Evolutionary conservation across 495 filamentous ascomycete genomes (phyloP), one percentile per base, ranked within the genome.

Genomic region (Annulohypoxylon maeteangense): DNA sequence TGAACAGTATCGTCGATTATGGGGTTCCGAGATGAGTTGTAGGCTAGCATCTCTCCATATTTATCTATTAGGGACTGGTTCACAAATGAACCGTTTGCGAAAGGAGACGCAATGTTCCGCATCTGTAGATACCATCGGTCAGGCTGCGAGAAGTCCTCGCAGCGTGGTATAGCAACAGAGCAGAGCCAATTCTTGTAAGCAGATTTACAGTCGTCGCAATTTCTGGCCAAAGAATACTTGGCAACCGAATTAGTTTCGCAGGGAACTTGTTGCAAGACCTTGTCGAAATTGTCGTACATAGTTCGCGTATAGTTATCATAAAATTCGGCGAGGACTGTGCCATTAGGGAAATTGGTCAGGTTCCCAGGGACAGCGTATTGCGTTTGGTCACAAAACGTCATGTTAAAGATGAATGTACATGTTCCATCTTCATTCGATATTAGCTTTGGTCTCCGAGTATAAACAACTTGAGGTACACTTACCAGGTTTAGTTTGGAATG

Each of bases 131-230:
- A 91, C 0, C 77, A 2, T 23, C 62, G 57, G 1, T 83, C 79
- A 0, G 70, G 55, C 25, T 84, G 87, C 54, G 86, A 89, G 71
- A 91, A 94, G 80, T 97, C 95, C 69, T 89, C 88, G 84, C 95
- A 99, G 42, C 92, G 91, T 0, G 95, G 95, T 70, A 99, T 95
- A 12, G 87, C 90, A 34, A 98, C 94, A 51, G 92, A 88, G 82
- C 95, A 99, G 42, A 99, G 89, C 95, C 95, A 99, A 69, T 89
- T 80, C 76, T 92, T 97, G 83, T 99, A 99, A 5, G 93, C 92
- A 1, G 69, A 65, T 7, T 84, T 88, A 79, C 95, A 99, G 81
- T 94, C 87, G 23, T 72, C 72, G 82, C 95, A 99, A 74, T 78
- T 86, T 23, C 88, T 85, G 0, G 88, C 91, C 32, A 98, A 88